Base-by-base conservation (phyloP, 1,139 yeast genomes). In the Kodamaea sp. region DNA sequence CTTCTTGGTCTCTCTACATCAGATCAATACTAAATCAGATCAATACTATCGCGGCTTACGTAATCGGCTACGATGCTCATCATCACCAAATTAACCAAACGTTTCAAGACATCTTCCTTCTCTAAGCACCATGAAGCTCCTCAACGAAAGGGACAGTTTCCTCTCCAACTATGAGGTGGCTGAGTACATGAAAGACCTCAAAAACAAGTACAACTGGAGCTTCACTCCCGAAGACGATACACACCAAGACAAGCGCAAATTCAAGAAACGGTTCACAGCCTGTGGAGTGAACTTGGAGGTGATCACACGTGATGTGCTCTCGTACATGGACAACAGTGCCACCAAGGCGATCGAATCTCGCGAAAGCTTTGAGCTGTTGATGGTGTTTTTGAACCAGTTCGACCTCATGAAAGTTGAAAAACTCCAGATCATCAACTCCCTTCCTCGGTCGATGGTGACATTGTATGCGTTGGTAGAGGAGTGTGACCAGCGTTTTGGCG, bases 391-490 rank as follows among this genome's bases (percentile, higher is more conserved):
- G 37, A 75, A 80, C 41, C 55, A 63, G 21, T 78, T 72, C 44
- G 73, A 73, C 22, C 66, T 92, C 42, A 89, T 85, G 59, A 85
- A 87, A 57, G 82, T 86, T 14, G 98, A 92, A 54, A 80, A 83
- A 50, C 65, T 92, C 26, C 97, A 90, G 59, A 77, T 92, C 23
- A 73, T 89, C 39, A 90, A 92, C 58, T 68, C 80, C 4, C 72
- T 89, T 26, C 97, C 97, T 1, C 66, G 83, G 31, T 78, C 89
- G 2, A 63, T 87, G 70, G 96, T 89, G 4, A 83, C 78, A 26
- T 69, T 92, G 37, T 88, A 80, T 57, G 72, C 92, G 0, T 66
- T 90, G 26, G 80, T 92, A 3, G 98, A 92, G 53, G 97, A 92
- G 57, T 90, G 96, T 57, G 97, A 90, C 47, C 81, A 77, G 46